Conservation (phyloP, 805 yeast species). For the Clavispora fructus region DNA sequence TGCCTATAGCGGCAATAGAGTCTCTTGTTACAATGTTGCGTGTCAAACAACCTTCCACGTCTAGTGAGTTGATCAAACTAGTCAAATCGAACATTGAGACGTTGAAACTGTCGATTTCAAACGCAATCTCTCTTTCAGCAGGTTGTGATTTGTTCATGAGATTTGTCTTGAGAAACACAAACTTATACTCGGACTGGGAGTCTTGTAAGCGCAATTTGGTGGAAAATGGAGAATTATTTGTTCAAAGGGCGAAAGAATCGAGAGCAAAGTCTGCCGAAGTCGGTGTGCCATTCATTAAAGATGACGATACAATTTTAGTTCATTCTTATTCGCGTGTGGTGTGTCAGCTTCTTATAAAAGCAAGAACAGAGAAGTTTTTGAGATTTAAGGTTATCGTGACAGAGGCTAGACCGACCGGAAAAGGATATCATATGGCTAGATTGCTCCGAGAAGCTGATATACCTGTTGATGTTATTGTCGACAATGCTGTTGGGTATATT, state of each 20-base stretch:
- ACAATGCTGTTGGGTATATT: constrained; percentile 89
- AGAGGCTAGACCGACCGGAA: constrained; percentile 82
- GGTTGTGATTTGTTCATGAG: constrained; percentile 97
- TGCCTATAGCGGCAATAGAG: constrained; percentile 99
- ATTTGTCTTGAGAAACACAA: constrained; percentile 84
- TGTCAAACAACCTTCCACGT: constrained; percentile 84
- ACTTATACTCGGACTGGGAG: constrained; percentile 91
- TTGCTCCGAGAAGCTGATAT: constrained; percentile 64
- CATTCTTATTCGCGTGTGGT: constrained; percentile 94
- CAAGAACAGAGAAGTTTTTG: constrained; percentile 64
- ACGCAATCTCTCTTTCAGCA: constrained; percentile 89
- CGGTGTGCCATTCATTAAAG: constrained; percentile 86
- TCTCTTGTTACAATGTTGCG: constrained; percentile 79
- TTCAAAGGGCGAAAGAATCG: constrained; percentile 85
- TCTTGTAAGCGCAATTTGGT: constrained; percentile 82
- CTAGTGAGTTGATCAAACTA: constrained; percentile 83
- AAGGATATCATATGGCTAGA: constrained; percentile 68
- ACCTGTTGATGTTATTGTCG: constrained; percentile 85
- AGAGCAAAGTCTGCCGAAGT: constrained; percentile 81
- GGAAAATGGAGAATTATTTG: constrained; percentile 88
- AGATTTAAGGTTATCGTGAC: constrained; percentile 90
- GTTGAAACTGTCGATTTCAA: constrained; percentile 74
- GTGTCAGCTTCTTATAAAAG: constrained; percentile 64
- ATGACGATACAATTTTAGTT: constrained; percentile 84
- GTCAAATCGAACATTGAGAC: constrained; percentile 71